Evolutionary conservation across 495 filamentous ascomycete genomes (phyloP), one percentile per base, ranked within the genome.

Genomic region (Pseudotulostoma volvatum): DNA sequence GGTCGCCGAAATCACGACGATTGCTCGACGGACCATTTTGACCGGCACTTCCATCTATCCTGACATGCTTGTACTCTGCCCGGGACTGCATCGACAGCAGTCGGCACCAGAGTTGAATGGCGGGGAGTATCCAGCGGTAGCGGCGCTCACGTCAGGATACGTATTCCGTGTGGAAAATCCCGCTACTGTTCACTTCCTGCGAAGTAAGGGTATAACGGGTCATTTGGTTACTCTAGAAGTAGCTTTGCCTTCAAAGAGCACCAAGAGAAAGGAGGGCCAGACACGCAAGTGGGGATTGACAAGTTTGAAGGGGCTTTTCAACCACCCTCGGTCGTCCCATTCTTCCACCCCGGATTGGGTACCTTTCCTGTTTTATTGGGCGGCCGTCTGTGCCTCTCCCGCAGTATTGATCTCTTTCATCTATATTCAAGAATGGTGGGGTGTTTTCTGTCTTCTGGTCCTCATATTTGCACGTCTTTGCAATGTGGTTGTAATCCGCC

Each of bases 31-130:
- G 15, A 77, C 73, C 3, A 64, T 60, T 11, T 56, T 74, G 18
- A 66, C 63, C 2, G 73, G 74, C 33, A 64, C 60, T 1, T 57
- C 68, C 0, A 57, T 56, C 3, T 63, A 63, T 47, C 49, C 72
- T 0, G 75, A 78, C 49, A 52, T 51, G 14, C 51, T 78, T 3
- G 48, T 76, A 17, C 58, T 78, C 0, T 70, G 67, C 11, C 75
- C 75, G 0, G 73, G 73, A 2, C 45, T 77, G 32, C 74, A 78
- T 55, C 64, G 64, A 36, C 71, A 77, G 43, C 74, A 77, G 44
- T 49, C 58, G 3, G 72, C 69, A 2, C 20, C 52, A 5, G 50
- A 53, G 15, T 43, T 62, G 18, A 60, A 56, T 46, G 32, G 42
- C 40, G 60, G 56, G 2, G 59, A 53, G 33, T 46, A 40, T 32